Evolutionary conservation across 768 basidiomycete genomes (phyloP).

Genomic region (Lactarius hengduanensis): DNA sequence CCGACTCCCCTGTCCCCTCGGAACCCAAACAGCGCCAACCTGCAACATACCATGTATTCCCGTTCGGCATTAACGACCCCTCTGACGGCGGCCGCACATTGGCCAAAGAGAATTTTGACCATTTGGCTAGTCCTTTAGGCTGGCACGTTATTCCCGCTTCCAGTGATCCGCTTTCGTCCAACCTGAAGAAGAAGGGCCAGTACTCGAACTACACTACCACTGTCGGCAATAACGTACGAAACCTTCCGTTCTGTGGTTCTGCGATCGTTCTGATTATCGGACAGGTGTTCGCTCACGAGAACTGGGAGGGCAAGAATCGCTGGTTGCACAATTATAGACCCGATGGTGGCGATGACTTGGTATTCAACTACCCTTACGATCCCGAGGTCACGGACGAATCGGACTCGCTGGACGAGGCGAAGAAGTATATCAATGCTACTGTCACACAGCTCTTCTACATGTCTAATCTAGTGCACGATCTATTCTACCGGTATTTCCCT

Average conservation of each 20-base stretch:
- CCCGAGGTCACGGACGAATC: conserved; percentile 55
- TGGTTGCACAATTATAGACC: conserved; percentile 82
- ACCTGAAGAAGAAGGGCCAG: conserved; percentile 27
- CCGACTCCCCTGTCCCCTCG: conserved; percentile 59
- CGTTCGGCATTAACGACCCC: conserved; percentile 88
- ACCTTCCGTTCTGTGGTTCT: conserved; percentile 28
- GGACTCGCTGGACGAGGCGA: conserved; percentile 68
- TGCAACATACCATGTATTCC: conserved; percentile 66
- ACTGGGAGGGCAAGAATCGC: conserved; percentile 67
- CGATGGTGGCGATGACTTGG: conserved; percentile 50
- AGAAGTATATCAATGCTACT: conserved; percentile 82
- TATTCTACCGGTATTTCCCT: conserved; percentile 61
- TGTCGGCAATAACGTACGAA: conserved; percentile 77
- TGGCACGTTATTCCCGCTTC: conserved; percentile 84
- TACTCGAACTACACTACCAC: conserved; percentile 71
- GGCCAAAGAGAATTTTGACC: conserved; percentile 69
- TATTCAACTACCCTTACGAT: conserved; percentile 73
- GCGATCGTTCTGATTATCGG: conserved; percentile 1
- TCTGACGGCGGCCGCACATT: conserved; percentile 58
- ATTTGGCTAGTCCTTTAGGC: conserved; percentile 77
- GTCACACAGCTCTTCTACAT: conserved; percentile 91
- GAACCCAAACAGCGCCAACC: conserved; percentile 31
- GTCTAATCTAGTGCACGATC: conserved; percentile 74
- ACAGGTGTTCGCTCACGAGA: conserved; percentile 89
- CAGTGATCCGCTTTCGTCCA: conserved; percentile 56